Evolutionary conservation across 768 basidiomycete genomes (phyloP), one percentile per base, ranked within the genome.

Genomic region (Vishniacozyma victoriae): DNA sequence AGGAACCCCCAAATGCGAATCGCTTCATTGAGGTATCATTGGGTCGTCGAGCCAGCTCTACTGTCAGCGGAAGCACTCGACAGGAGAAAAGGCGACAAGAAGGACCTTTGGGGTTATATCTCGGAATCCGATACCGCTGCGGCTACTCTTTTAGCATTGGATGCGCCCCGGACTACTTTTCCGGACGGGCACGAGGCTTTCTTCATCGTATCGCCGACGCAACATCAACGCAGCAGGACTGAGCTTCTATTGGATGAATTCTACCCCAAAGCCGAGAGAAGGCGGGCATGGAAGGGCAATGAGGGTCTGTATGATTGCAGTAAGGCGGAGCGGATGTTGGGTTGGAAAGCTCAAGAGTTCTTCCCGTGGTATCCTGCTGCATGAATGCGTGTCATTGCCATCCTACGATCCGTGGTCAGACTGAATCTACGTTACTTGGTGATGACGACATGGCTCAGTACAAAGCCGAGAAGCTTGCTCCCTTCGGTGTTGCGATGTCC

Each of bases 81-180:
- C 39, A 23, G 41, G n/a, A 26, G 39, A 13, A 35, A 38, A 1
- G 58, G 55, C 3, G 38, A 46, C 16, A 55, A 50, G 50, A 64
- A 64, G 51, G 65, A 70, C 46, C 74, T 87, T 22, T 86, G 84
- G 84, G 78, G 82, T 12, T 87, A 82, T 53, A 78, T 82, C 19
- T 81, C 84, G 46, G 75, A 82, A 57, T 79, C 82, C 58, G 79
- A 81, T 3, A 78, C 72, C 2, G 82, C 84, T 5, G 76, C 80
- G 15, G 83, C 84, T 0, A 83, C 83, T 63, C 63, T 86, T 11
- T 72, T 79, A 18, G 81, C 82, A 0, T 61, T 86, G 4, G 75
- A 76, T 1, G 70, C 72, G 3, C 73, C 78, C 7, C 69, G 64
- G 26, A 13, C 20, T 2, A 47, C 35, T 4, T 60, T 61, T 31